Evolutionary conservation across 768 basidiomycete species (phyloP), one percentile per base, ranked within the genome.

Genomic region (Suillus variegatus): DNA sequence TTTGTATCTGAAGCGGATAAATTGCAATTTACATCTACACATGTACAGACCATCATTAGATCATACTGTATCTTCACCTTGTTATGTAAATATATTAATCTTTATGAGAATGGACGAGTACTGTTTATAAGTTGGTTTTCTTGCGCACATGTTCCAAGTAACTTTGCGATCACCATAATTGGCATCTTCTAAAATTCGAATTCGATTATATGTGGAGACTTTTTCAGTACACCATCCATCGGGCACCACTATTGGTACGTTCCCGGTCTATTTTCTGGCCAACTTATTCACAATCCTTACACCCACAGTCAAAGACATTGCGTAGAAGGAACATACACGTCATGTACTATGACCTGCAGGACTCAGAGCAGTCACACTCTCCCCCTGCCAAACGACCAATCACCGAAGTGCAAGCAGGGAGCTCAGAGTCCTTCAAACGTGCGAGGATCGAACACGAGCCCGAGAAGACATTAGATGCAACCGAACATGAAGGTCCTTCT

Each of bases 391-490:
- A 68, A 56, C 67, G 66, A 57, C 44, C 16, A 3, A 41, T 43
- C 55, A n/a, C 13, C 54, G 64, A 66, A 4, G 40, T n/a, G 49
- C 46, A 52, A 40, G 55, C 63, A 12, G 13, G 60, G n/a, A 22
- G 61, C 7, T 47, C 64, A 12, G 65, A 66, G 20, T 46, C 46
- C 1, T 25, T 16, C 44, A 73, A 75, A 52, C 68, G 66, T 36
- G 28, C 25, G 10, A 73, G 44, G 63, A n/a, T 66, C 40, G 67
- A 65, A 13, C 62, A 65, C 1, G 35, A 60, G 7, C 14, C 43
- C 2, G 58, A 64, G n/a, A 60, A 67, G 28, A 64, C 9, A 12
- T 28, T 13, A 6, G 25, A 52, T 35, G 18, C 44, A 35, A 36
- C 25, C 4, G 47, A 55, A 65, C 28, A 52, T 35, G 66, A 18